phyloP scores from a whole-genome alignment of 2,329 filamentous ascomycete genomes.

The Didymella exigua region DNA sequence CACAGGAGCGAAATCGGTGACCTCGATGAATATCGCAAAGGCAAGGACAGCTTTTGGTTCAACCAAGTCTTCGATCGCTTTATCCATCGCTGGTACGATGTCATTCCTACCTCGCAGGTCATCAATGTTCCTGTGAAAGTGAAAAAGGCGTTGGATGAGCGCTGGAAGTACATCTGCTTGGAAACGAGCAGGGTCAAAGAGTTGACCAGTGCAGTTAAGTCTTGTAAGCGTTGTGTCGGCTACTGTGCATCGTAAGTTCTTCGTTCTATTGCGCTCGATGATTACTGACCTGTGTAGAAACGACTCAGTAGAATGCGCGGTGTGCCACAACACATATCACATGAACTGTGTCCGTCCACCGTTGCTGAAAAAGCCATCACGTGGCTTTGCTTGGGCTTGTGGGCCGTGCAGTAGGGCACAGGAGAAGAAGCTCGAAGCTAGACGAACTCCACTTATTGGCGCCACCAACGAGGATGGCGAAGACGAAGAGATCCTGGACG shows the following conservation, averaged over 20 bases:
- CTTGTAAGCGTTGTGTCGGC: slow-evolving; percentile 87
- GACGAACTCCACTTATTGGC: slow-evolving; percentile 77
- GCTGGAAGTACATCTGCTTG: slow-evolving; percentile 95
- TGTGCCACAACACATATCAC: slow-evolving; percentile 94
- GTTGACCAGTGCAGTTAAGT: slow-evolving; percentile 92
- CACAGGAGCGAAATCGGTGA: slow-evolving; percentile 86
- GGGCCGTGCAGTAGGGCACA: slow-evolving; percentile 95
- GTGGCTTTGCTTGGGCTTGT: slow-evolving; percentile 98
- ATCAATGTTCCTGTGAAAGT: slow-evolving; percentile 96
- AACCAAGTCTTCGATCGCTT: slow-evolving; percentile 98
- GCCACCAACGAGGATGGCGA: slow-evolving; percentile 64
- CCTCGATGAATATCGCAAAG: slow-evolving; percentile 82
- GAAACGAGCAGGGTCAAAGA: slow-evolving; percentile 94
- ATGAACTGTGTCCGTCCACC: slow-evolving; percentile 97
- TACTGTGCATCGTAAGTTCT: slow-evolving; percentile 85
- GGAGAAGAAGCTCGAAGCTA: slow-evolving; percentile 87
- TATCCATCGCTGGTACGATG: slow-evolving; percentile 96
- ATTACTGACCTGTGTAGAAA: slow-evolving; percentile 61
- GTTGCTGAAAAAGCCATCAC: slow-evolving; percentile 91
- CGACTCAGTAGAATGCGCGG: slow-evolving; percentile 95
- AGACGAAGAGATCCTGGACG: slow-evolving; percentile 66
- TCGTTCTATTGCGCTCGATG: background rate
- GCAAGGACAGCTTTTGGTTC: slow-evolving; percentile 90
- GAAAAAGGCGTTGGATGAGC: slow-evolving; percentile 92
- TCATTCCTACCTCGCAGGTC: slow-evolving; percentile 87